These are phyloP conservation scores for Astrothelium macrocarpum DNA, from an alignment of 495 filamentous ascomycete genomes.

Conservation along the genomic window DNA sequence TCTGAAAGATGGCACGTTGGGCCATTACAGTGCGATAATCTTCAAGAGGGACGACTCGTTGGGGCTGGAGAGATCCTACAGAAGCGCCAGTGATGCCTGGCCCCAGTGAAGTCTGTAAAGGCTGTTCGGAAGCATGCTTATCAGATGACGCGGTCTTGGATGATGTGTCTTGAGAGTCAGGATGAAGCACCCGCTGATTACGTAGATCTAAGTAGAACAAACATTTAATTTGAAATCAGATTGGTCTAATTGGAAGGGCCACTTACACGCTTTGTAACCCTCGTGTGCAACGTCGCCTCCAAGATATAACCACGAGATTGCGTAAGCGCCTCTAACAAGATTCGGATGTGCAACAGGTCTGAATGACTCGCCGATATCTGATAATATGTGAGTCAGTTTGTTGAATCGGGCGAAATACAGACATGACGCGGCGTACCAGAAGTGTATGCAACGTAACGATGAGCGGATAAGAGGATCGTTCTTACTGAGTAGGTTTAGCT, in stretches of 20 bases:
- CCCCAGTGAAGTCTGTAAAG: not conserved
- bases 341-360: conserved; percentile 81
- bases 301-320: conserved; percentile 84
- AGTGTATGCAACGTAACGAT: conserved; percentile 96
- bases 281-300: conserved; percentile 85
- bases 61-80: conserved; percentile 27
- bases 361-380: conserved; percentile 91
- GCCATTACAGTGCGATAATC: conserved; percentile 89
- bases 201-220: conserved; percentile 42
- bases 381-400: not conserved
- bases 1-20: conserved; percentile 83
- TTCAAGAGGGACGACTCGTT: conserved; percentile 65
- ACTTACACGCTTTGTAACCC: conserved; percentile 76
- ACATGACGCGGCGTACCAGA: conserved; percentile 32
- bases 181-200: conserved; percentile 55
- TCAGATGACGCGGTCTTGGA: not conserved
- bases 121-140: not conserved
- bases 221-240: not conserved
- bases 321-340: conserved; percentile 75
- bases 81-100: conserved; percentile 5
- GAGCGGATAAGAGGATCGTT: conserved; percentile 81
- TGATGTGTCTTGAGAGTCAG: conserved; percentile 20
- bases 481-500: conserved; percentile 25
- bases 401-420: not conserved
- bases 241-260: not conserved